phyloP scores from a whole-genome alignment of 768 basidiomycete genomes.

The Psilocybe azurescens region DNA sequence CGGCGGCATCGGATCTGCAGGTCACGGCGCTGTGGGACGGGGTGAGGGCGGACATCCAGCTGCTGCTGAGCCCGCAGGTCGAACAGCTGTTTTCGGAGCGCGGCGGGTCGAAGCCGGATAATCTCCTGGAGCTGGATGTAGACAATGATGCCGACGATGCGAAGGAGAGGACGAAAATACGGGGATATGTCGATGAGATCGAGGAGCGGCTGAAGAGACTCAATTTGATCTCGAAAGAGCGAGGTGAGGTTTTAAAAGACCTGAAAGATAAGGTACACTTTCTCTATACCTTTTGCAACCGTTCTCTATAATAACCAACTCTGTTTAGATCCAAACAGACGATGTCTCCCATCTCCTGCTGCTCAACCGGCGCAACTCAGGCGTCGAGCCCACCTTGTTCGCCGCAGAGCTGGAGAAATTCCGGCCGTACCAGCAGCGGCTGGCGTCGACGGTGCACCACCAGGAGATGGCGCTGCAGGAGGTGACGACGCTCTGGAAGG shows the following conservation, averaged over 20 bases:
- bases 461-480: slow-evolving; percentile 80
- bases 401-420: slow-evolving; percentile 96
- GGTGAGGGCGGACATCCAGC: slow-evolving; percentile 64
- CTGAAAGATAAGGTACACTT: slow-evolving; percentile 88
- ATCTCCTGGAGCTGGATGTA: slow-evolving; percentile 71
- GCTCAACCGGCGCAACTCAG: slow-evolving; percentile 84
- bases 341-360: slow-evolving; percentile 96
- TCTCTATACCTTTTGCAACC: background rate
- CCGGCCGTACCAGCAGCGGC: slow-evolving; percentile 84
- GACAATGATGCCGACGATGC: slow-evolving; percentile 66
- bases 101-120: slow-evolving; percentile 39
- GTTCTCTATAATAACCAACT: background rate
- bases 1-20: slow-evolving; percentile 79
- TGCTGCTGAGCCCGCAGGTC: slow-evolving; percentile 62
- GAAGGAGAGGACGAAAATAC: slow-evolving; percentile 71
- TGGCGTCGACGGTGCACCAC: slow-evolving; percentile 78
- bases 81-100: slow-evolving; percentile 70
- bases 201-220: slow-evolving; percentile 80
- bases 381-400: slow-evolving; percentile 87
- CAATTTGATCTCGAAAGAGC: slow-evolving; percentile 83
- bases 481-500: slow-evolving; percentile 73
- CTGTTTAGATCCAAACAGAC: slow-evolving; percentile 83
- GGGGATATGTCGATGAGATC: slow-evolving; percentile 70
- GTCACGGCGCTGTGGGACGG: slow-evolving; percentile 75
- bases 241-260: slow-evolving; percentile 88